Conservation (phyloP, 73 alveolate species). For the Symbiodinium natans region DNA sequence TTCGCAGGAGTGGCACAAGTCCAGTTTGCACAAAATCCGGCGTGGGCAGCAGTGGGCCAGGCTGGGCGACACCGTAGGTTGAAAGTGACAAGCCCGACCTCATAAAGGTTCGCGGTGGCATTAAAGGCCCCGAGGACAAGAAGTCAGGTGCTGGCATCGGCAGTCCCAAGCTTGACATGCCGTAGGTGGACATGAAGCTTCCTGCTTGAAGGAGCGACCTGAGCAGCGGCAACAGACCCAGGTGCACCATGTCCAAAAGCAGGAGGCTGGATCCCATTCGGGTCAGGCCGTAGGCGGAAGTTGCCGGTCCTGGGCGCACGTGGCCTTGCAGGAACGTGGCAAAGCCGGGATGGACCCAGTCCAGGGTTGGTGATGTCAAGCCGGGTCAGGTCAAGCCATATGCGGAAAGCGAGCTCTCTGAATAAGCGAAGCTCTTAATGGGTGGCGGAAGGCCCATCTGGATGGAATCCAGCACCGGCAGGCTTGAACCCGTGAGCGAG, state of each 20-base stretch:
- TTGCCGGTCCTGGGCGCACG: slow-evolving; percentile 8
- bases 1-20: neutral
- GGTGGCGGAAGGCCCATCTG: neutral
- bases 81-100: neutral
- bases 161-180: slow-evolving; percentile 7
- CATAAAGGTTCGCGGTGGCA: neutral
- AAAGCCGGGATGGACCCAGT: neutral
- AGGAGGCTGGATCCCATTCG: neutral
- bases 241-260: slow-evolving; percentile 42
- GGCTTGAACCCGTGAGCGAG: neutral
- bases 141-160: neutral
- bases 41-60: neutral
- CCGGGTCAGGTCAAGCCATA: slow-evolving; percentile 25
- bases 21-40: slow-evolving; percentile 28
- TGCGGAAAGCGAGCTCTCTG: neutral
- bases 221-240: neutral
- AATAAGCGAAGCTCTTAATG: neutral
- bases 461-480: neutral
- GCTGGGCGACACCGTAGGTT: neutral
- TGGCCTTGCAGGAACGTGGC: neutral
- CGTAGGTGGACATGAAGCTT: neutral
- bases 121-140: neutral
- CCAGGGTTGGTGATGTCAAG: neutral
- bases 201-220: slow-evolving; percentile 9
- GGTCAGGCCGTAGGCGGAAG: slow-evolving; percentile 25